A percentile compares a stretch with the other conserved stretches of the same genome.
phyloP scores from a whole-genome alignment of 305 asterid species.

The Solanum hybrid region DNA sequence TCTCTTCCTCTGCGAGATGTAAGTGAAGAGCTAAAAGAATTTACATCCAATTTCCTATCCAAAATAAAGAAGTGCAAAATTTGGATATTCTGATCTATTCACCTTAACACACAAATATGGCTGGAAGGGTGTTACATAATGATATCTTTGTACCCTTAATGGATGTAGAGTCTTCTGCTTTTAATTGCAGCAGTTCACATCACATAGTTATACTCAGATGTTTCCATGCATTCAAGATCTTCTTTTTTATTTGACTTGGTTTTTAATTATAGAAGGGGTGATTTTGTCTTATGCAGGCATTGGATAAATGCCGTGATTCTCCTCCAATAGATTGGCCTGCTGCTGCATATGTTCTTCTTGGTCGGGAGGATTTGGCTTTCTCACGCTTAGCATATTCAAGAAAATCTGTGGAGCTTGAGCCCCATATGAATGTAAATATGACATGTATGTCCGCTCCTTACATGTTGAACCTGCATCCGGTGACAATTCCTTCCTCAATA shows the following conservation, averaged over 20 bases:
- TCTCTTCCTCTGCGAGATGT: constrained; percentile 96
- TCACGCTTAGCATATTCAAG: constrained; percentile 45
- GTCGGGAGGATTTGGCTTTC: constrained; percentile 93
- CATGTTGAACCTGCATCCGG: constrained; percentile 82
- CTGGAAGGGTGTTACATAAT: not conserved
- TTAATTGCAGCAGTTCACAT: not conserved
- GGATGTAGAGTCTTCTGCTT: constrained; percentile 1
- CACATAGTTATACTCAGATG: not conserved
- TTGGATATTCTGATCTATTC: not conserved
- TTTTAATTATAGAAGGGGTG: not conserved
- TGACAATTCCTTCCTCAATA: constrained; percentile 76
- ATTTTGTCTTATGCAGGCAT: constrained; percentile 40
- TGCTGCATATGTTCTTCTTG: constrained; percentile 90
- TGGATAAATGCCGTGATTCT: constrained; percentile 89
- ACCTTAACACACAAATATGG: not conserved
- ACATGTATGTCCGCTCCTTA: constrained; percentile 75
- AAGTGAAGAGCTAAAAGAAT: constrained; percentile 23
- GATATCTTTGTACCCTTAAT: constrained; percentile 1
- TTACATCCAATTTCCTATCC: not conserved
- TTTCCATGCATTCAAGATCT: not conserved
- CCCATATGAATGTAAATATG: constrained; percentile 45
- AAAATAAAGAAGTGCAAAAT: not conserved
- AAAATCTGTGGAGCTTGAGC: constrained; percentile 46
- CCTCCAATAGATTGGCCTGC: constrained; percentile 96
- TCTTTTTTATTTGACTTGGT: not conserved